phyloP scores from a whole-genome alignment of 2,329 filamentous ascomycete genomes.

The Paramyrothecium roridum region DNA sequence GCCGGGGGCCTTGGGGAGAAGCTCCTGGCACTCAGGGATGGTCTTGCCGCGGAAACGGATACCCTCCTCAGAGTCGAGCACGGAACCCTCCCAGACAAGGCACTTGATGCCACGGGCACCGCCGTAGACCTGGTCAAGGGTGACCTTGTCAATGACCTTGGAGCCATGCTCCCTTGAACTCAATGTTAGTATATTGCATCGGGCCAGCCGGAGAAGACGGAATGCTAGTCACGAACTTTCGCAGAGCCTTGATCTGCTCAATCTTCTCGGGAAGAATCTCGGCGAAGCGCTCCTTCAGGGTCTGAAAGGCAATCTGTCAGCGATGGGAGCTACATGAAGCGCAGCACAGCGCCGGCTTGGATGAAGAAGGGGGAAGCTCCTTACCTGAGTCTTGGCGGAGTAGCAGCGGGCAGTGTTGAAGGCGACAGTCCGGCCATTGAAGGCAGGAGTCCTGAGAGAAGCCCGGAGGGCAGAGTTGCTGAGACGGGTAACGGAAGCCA shows the following conservation, averaged over 20 bases:
- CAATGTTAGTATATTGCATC: constrained; percentile 7
- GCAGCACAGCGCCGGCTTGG: not conserved
- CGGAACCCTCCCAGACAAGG: constrained; percentile 97
- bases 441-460: constrained; percentile 64
- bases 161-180: constrained; percentile 77
- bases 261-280: constrained; percentile 94
- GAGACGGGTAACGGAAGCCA: constrained; percentile 82
- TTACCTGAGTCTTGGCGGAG: constrained; percentile 87
- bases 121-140: constrained; percentile 98
- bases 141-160: constrained; percentile 96
- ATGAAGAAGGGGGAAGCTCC: constrained; percentile 13
- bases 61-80: constrained; percentile 97
- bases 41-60: constrained; percentile 99
- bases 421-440: constrained; percentile 66
- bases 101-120: constrained; percentile 99
- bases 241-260: constrained; percentile 98
- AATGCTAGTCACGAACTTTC: constrained; percentile 65
- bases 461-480: constrained; percentile 79
- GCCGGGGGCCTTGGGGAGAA: constrained; percentile 94
- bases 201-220: constrained; percentile 9
- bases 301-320: constrained; percentile 48
- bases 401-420: constrained; percentile 88
- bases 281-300: constrained; percentile 97
- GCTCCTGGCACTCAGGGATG: constrained; percentile 96
- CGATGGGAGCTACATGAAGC: constrained; percentile 2